These are phyloP conservation scores for Penicillium psychrosexuale DNA, from an alignment of 2,329 filamentous ascomycete genomes.

Conservation along the genomic window DNA sequence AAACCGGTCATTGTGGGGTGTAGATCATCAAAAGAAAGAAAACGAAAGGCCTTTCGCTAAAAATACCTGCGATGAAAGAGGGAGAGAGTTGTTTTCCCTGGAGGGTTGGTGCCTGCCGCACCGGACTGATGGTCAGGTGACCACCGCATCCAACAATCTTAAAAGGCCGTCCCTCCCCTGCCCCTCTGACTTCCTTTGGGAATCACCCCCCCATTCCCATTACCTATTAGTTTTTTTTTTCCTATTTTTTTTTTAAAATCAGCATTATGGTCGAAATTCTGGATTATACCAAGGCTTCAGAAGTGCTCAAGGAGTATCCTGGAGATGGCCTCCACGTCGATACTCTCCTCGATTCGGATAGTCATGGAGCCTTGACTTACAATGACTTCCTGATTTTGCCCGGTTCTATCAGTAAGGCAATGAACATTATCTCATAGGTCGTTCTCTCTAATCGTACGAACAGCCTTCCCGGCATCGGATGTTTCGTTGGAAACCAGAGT, in stretches of 20 bases:
- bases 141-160: not conserved
- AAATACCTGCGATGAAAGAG: not conserved
- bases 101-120: no score
- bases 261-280: not conserved
- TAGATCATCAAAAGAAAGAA: not conserved
- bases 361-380: constrained; percentile 92
- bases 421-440: not conserved
- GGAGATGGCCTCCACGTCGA: constrained; percentile 84
- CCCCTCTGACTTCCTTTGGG: not conserved
- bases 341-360: constrained; percentile 84
- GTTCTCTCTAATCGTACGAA: not conserved
- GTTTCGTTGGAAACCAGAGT: constrained; percentile 86
- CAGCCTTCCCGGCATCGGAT: constrained; percentile 83
- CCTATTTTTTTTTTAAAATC: not conserved
- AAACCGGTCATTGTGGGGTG: not conserved
- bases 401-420: constrained; percentile 76
- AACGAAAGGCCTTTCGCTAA: not conserved
- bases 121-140: no score
- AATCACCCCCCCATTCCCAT: not conserved
- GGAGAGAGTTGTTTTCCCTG: no score
- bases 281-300: constrained; percentile 58
- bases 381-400: constrained; percentile 97
- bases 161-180: not conserved
- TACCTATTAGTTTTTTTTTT: not conserved
- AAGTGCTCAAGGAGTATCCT: constrained; percentile 76